Evolutionary conservation across 2,329 filamentous ascomycete genomes (phyloP), one percentile per base, ranked within the genome.

Genomic region (Blastomyces percursus): DNA sequence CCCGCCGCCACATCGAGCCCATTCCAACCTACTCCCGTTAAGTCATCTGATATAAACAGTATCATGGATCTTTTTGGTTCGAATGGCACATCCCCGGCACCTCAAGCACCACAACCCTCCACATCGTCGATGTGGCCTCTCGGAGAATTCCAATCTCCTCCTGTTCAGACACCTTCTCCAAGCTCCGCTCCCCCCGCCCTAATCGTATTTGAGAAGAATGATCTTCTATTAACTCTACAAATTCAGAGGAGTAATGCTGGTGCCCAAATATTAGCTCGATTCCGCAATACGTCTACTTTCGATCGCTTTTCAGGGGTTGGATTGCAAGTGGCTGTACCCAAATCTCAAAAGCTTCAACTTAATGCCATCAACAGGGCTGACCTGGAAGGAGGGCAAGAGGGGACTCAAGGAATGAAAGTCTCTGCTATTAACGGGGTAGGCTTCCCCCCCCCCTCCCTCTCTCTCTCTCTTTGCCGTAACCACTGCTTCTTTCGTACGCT

Each of bases 291-390:
- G 0, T 88, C 86, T 16, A 81, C 81, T 63, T 84, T 87, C 38
- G 82, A 81, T 16, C 77, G 79, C 16, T 80, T 97, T 58, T 86
- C 86, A 19, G 84, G 83, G 55, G 89, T 97, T 38, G 90, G 90
- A 32, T 75, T 99, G 67, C 94, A 99, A 75, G 94, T 93, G 52
- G 94, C 94, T 0, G 94, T 99, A 61, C 94, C 94, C 9, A 99
- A 97, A 78, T 91, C 89, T 54, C 94, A 99, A 77, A 96, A 94
- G 74, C 78, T 99, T 70, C 91, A 96, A 73, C 79, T 99, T 67
- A 88, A 95, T 73, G 90, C 88, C 63, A 96, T 99, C 67, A 96
- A 90, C 67, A 90, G 85, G 67, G 79, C 86, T 4, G 90, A 95
- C 40, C 73, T 99, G 52, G 84, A 80, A 14, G 85, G 86, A 7